Percentiles rank a stretch among this genome's conserved stretches.
phyloP scores from a whole-genome alignment of 345 rosid species.

The Eucalyptus cloeziana region DNA sequence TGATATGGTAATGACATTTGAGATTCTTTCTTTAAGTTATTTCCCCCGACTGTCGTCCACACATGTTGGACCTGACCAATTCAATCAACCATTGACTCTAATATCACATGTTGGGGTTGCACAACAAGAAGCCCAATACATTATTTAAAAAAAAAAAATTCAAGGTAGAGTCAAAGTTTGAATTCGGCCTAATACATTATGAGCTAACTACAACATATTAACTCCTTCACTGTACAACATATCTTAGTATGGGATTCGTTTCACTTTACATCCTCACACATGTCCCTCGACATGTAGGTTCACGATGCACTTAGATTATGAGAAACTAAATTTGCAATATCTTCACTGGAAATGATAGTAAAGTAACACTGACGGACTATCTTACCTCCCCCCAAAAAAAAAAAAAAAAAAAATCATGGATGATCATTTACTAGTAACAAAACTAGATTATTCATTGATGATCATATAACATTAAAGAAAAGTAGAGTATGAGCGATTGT shows the following conservation, averaged over 20 bases:
- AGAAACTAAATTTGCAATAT: neutral
- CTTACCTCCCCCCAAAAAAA: neutral
- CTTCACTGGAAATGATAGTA: neutral
- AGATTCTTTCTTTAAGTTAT: neutral
- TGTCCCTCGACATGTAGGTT: neutral
- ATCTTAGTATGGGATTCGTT: neutral
- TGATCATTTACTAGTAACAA: neutral
- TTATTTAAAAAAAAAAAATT: fast-evolving
- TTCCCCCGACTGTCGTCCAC: neutral
- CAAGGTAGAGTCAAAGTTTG: neutral
- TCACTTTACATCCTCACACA: neutral
- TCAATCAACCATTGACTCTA: neutral
- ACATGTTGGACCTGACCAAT: neutral
- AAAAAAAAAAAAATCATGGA: neutral
- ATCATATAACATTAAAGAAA: neutral
- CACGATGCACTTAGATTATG: neutral
- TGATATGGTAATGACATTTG: neutral
- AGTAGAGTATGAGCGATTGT: neutral
- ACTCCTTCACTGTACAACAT: neutral
- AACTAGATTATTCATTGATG: neutral
- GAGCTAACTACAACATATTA: neutral
- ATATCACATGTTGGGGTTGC: neutral
- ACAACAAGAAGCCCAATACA: neutral
- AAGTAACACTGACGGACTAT: neutral
- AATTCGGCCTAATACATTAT: neutral